Base-by-base conservation (phyloP, 495 filamentous ascomycete genomes). In the Evansstolkia leycettana region DNA sequence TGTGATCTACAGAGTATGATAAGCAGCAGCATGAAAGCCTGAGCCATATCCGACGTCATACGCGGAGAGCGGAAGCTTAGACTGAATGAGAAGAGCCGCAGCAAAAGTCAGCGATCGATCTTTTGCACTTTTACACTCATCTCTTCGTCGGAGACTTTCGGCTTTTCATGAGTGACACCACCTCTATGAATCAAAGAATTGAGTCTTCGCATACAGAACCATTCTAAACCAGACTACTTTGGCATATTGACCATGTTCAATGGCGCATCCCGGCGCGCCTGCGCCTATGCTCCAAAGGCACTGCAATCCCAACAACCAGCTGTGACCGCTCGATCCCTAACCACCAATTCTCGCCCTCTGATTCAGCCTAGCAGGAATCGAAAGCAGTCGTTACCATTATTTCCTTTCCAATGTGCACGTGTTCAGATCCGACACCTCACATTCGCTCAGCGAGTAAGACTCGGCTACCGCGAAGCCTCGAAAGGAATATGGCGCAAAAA, bases 401-500 rank as follows among this genome's bases (percentile, higher is more conserved):
- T 23, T 9, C 9, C 20, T 23, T 29, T 20, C 7, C 14, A 16
- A 31, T 17, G 24, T 29, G 39, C 39, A 39, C 38, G 42, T n/a
- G 13, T 24, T n/a, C 42, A 37, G 19, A 38, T 26, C 31, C 36
- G 41, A 19, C 38, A 48, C 28, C 32, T 53, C 35, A 40, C 45
- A 7, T 50, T 44, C 23, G 18, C 40, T 17, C 57, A 60, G 28
- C 46, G 48, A 19, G 39, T 62, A 13, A 47, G 49, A 28, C 47
- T 49, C 34, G 51, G 45, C 34, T 57, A 56, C 41, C 56, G 54
- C 8, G 45, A 60, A 43, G 61, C 62, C 17, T 54, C 49, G 1
- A 60, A 59, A 36, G 64, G 51, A 10, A 61, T 65, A 34, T 67
- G 62, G 61, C 63, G 63, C 51, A 65, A 64, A 39, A 57, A 65